These are phyloP conservation scores for Verticillium nonalfalfae DNA, from an alignment of 2,329 filamentous ascomycete species.

Conservation along the genomic window DNA sequence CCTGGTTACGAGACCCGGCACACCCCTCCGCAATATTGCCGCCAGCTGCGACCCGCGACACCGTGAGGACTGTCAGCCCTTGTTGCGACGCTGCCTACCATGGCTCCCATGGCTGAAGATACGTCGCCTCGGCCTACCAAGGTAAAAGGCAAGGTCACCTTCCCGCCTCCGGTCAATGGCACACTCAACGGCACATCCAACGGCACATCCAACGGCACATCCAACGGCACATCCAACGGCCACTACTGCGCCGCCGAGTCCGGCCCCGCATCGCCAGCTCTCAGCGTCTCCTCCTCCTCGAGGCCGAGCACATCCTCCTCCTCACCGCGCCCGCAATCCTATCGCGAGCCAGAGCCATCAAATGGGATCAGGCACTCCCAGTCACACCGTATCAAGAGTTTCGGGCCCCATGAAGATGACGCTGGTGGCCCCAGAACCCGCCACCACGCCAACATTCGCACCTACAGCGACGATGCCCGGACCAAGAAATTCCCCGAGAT, in stretches of 20 bases:
- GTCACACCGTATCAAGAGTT: slow-evolving; percentile 19
- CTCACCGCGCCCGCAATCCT: slow-evolving; percentile 7
- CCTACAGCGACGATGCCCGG: slow-evolving; percentile 16
- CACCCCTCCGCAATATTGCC: not conserved
- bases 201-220: slow-evolving; percentile 1
- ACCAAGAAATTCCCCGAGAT: slow-evolving; percentile 41
- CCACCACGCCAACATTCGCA: slow-evolving; percentile 16
- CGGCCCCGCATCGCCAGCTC: not conserved
- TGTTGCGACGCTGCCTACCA: not conserved
- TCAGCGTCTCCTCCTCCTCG: slow-evolving; percentile 3
- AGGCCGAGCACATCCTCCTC: slow-evolving; percentile 6
- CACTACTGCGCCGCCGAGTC: not conserved
- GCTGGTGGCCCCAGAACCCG: slow-evolving; percentile 23
- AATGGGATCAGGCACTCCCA: slow-evolving; percentile 12
- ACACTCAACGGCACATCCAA: slow-evolving; percentile 2
- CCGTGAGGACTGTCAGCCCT: not conserved
- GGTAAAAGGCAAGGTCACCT: not conserved
- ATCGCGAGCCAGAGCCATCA: slow-evolving; percentile 7
- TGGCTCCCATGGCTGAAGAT: not conserved
- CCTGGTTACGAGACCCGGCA: not conserved
- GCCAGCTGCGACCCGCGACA: not conserved
- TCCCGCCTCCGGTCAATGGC: not conserved
- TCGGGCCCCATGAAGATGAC: slow-evolving; percentile 23
- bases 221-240: slow-evolving; percentile 1
- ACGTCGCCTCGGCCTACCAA: not conserved